phyloP scores from a whole-genome alignment of 805 yeast species.

The Metschnikowia reukaufii region DNA sequence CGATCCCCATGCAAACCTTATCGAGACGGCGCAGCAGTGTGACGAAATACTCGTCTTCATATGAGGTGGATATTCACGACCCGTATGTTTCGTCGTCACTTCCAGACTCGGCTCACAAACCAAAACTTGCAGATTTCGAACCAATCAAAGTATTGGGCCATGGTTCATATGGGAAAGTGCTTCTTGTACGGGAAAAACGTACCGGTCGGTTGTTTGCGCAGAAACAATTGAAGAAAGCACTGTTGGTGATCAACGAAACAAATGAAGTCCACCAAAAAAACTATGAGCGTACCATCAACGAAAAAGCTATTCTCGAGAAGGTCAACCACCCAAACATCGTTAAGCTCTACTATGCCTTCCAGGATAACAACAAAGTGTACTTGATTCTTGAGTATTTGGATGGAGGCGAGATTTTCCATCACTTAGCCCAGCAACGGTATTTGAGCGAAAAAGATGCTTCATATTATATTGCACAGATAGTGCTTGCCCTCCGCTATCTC shows the following conservation, averaged over 20 bases:
- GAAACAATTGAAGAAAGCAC: slow-evolving; percentile 81
- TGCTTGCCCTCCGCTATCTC: slow-evolving; percentile 21
- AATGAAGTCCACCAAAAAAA: slow-evolving; percentile 26
- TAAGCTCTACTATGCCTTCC: slow-evolving; percentile 77
- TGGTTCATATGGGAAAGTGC: slow-evolving; percentile 88
- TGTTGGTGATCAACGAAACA: slow-evolving; percentile 55
- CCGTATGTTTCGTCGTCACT: slow-evolving; percentile 32
- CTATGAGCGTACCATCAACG: slow-evolving; percentile 78
- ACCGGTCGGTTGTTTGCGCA: slow-evolving; percentile 77
- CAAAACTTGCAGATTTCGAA: slow-evolving; percentile 56
- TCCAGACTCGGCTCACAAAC: slow-evolving; percentile 14
- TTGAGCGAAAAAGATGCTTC: slow-evolving; percentile 22
- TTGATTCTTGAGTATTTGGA: slow-evolving; percentile 77
- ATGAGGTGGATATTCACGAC: slow-evolving; percentile 35
- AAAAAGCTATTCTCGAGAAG: slow-evolving; percentile 67
- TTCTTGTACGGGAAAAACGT: slow-evolving; percentile 64
- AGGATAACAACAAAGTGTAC: slow-evolving; percentile 75
- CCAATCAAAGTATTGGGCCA: slow-evolving; percentile 77
- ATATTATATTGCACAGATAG: slow-evolving; percentile 21
- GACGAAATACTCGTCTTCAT: slow-evolving; percentile 26
- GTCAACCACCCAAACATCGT: slow-evolving; percentile 78
- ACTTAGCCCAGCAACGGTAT: slow-evolving; percentile 43
- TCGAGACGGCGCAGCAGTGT: slow-evolving; percentile 22
- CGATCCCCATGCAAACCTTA: slow-evolving; percentile 14
- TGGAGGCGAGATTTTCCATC: slow-evolving; percentile 83